Evolutionary conservation across 1,284 basidiomycete genomes (phyloP), one percentile per base, ranked within the genome.

Genomic region (Bjerkandera adusta): DNA sequence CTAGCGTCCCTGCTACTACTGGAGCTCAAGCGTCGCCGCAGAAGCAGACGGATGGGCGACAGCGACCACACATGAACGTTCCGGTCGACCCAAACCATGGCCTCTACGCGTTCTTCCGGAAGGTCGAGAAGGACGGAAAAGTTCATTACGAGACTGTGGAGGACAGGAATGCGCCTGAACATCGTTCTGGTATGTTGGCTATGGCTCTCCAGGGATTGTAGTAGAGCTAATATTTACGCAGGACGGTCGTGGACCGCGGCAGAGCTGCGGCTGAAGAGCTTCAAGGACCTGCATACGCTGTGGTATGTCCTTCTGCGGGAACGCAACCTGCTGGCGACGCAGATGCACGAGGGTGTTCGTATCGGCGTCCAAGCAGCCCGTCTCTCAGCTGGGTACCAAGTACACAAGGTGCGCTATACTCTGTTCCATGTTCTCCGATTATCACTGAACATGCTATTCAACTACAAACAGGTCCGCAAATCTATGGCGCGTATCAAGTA

Each of bases 401-500:
- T 15, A 4, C 30, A 34, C 20, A 43, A 43, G 30, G 41, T 34
- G 27, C 8, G 27, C 27, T 30, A n/a, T n/a, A 21, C 22, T 34
- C 22, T 11, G 13, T 20, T 37, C 30, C 22, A 4, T 70, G 75
- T 53, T 43, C 69, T 62, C 35, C 25, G 43, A 52, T 36, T 5
- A 47, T 44, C 21, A 16, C 48, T 15, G 49, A 38, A 25, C 24
- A 21, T 39, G 52, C 15, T n/a, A 25, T 25, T 40, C 21, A 20
- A 18, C 43, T 18, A 12, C 27, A 5, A 11, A 3, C 24, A 97
- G 95, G 88, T 86, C 64, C 87, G 89, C 39, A 97, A 95, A 71
- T 87, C 91, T n/a, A 97, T 97, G 92, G 92, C 92, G 16, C 83
- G 92, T 35, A 94, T 98, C 68, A 99, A 99, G 68, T 85, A 83